Evolutionary conservation across 371 early-diverging fungal species (phyloP).

Genomic region (Lichtheimia hyalospora): DNA sequence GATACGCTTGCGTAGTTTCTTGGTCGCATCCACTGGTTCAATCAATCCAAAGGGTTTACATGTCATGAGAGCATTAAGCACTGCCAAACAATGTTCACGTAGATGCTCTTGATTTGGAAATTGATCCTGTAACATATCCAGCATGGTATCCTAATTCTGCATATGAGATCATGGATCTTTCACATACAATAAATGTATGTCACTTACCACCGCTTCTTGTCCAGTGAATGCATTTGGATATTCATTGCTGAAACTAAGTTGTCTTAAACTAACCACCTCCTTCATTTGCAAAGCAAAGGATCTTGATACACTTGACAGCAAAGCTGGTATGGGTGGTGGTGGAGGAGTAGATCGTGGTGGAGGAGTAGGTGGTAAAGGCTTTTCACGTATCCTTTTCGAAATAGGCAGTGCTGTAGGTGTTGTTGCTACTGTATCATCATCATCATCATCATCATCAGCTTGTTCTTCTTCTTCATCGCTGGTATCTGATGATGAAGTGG

Average conservation of each 20-base stretch:
- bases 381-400: not conserved
- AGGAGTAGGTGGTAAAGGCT: conserved; percentile 14
- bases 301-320: conserved; percentile 16
- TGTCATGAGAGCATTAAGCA: conserved; percentile 21
- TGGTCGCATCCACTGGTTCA: conserved; percentile 16
- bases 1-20: conserved; percentile 5
- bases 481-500: conserved; percentile 4
- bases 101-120: not conserved
- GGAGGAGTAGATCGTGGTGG: not conserved
- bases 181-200: not conserved
- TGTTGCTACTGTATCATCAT: not conserved
- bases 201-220: conserved; percentile 26
- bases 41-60: conserved; percentile 24
- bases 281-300: conserved; percentile 16
- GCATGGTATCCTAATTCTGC: conserved; percentile 1
- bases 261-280: conserved; percentile 16
- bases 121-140: not conserved
- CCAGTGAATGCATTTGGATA: conserved; percentile 24
- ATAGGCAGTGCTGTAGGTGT: not conserved
- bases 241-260: conserved; percentile 19
- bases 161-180: not conserved
- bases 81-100: conserved; percentile 11
- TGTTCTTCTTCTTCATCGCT: conserved; percentile 9
- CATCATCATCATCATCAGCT: not conserved
- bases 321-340: conserved; percentile 7